A percentile compares a stretch with the other conserved stretches of the same genome.
Evolutionary conservation across 208 protist species (phyloP).

Genomic region (Leishmania gerbilli): DNA sequence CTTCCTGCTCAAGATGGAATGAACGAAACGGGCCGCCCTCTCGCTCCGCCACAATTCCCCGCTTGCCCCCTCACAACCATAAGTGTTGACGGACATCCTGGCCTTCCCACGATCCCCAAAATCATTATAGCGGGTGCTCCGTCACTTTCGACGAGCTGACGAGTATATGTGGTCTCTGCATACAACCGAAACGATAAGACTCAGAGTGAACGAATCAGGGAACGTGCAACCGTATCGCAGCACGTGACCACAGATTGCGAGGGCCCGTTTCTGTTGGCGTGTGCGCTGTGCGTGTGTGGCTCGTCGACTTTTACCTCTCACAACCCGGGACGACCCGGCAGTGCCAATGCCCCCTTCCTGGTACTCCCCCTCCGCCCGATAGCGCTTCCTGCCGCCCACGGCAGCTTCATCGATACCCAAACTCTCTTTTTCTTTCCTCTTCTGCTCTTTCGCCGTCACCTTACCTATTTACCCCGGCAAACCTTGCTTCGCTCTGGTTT

Average conservation of each 20-base stretch:
- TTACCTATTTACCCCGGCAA: neutral
- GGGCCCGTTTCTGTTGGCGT: neutral
- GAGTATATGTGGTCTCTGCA: neutral
- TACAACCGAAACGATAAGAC: neutral
- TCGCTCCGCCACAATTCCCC: neutral
- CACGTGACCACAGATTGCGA: neutral
- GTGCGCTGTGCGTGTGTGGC: too few relatives aligned
- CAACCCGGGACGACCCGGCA: neutral
- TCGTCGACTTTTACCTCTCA: neutral
- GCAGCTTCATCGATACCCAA: neutral
- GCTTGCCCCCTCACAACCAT: neutral
- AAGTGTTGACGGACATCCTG: too few relatives aligned
- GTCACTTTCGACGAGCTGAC: neutral
- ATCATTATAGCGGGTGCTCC: neutral
- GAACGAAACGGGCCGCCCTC: neutral
- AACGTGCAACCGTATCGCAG: neutral
- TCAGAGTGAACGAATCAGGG: neutral
- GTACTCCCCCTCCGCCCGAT: neutral
- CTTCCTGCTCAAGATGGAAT: conserved; percentile 30
- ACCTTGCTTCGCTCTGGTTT: neutral
- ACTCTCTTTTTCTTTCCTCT: neutral
- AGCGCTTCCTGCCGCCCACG: too few relatives aligned
- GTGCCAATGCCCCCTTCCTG: too few relatives aligned
- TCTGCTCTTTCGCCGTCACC: neutral
- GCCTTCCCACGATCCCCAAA: neutral